phyloP scores from a whole-genome alignment of 2,329 filamentous ascomycete species.

The Trichoderma guizhouense region DNA sequence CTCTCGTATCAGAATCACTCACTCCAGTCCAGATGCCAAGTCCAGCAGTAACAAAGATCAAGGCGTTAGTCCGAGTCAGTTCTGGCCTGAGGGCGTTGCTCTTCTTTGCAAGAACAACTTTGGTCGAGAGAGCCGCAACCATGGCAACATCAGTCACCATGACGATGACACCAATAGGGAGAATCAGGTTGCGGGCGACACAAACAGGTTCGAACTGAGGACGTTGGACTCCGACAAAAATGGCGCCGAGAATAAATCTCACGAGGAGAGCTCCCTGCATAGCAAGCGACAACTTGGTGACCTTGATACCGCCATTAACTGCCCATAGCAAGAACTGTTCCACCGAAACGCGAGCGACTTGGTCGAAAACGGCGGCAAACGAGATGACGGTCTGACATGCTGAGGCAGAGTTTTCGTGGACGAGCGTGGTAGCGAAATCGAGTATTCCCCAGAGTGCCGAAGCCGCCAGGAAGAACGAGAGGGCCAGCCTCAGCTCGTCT shows the following conservation, averaged over 20 bases:
- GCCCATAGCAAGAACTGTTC: slow-evolving; percentile 55
- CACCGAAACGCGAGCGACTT: slow-evolving; percentile 51
- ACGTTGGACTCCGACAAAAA: slow-evolving; percentile 54
- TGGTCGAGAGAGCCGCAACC: slow-evolving; percentile 40
- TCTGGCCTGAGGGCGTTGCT: slow-evolving; percentile 28
- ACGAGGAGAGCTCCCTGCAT: slow-evolving; percentile 46
- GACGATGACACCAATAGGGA: slow-evolving; percentile 44
- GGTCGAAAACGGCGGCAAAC: slow-evolving; percentile 55
- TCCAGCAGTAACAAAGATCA: slow-evolving; percentile 42
- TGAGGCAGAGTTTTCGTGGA: slow-evolving; percentile 40
- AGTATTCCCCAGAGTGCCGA: slow-evolving; percentile 53
- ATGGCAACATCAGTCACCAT: slow-evolving; percentile 46
- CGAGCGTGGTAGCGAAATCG: slow-evolving; percentile 49
- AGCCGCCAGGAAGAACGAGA: slow-evolving; percentile 51
- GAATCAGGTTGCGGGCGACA: slow-evolving; percentile 43
- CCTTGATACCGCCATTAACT: slow-evolving; percentile 39
- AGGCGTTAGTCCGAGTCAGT: slow-evolving; percentile 36
- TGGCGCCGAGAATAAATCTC: slow-evolving; percentile 51
- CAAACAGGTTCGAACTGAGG: slow-evolving; percentile 52
- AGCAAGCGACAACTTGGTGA: slow-evolving; percentile 37
- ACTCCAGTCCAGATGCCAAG: slow-evolving; percentile 54
- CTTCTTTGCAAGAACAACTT: slow-evolving; percentile 39
- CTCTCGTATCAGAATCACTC: slow-evolving; percentile 28
- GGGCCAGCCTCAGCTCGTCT: slow-evolving; percentile 63
- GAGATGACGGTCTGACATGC: slow-evolving; percentile 52